A percentile compares a stretch with the other conserved stretches of the same genome.
Evolutionary conservation across 2,329 filamentous ascomycete species (phyloP).

Genomic region (Apiospora kogelbergensis): DNA sequence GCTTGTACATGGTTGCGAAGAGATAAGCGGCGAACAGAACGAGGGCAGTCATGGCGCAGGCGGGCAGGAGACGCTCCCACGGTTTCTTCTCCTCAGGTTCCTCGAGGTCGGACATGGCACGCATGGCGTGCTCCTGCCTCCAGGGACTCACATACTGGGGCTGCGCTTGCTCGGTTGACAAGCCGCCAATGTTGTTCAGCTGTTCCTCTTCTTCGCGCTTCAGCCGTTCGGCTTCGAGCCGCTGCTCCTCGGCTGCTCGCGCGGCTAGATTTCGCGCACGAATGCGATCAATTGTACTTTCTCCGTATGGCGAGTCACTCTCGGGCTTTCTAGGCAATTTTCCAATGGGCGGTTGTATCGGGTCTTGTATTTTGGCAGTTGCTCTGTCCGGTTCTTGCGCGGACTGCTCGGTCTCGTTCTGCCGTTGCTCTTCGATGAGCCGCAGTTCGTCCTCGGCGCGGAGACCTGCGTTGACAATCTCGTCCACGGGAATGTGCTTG

Average conservation of each 20-base stretch:
- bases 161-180: slow-evolving; percentile 38
- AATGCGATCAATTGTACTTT: slow-evolving; percentile 56
- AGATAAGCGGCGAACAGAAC: slow-evolving; percentile 43
- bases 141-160: slow-evolving; percentile 37
- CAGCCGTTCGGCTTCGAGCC: slow-evolving; percentile 41
- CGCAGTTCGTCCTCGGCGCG: slow-evolving; percentile 63
- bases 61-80: slow-evolving; percentile 58
- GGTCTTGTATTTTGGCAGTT: slow-evolving; percentile 17
- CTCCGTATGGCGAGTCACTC: slow-evolving; percentile 55
- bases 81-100: slow-evolving; percentile 50
- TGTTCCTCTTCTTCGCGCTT: slow-evolving; percentile 42
- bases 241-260: slow-evolving; percentile 46
- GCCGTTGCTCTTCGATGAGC: slow-evolving; percentile 43
- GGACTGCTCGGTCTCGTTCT: slow-evolving; percentile 20
- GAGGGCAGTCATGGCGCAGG: slow-evolving; percentile 46
- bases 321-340: slow-evolving; percentile 29
- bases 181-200: slow-evolving; percentile 38
- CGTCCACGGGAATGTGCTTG: slow-evolving; percentile 54
- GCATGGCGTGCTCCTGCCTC: slow-evolving; percentile 42
- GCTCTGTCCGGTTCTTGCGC: slow-evolving; percentile 21
- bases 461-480: slow-evolving; percentile 59
- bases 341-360: slow-evolving; percentile 20
- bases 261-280: slow-evolving; percentile 52
- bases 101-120: slow-evolving; percentile 50
- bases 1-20: slow-evolving; percentile 51